Conservation (phyloP, 306 rosid species). For the Malus sylvestris region DNA sequence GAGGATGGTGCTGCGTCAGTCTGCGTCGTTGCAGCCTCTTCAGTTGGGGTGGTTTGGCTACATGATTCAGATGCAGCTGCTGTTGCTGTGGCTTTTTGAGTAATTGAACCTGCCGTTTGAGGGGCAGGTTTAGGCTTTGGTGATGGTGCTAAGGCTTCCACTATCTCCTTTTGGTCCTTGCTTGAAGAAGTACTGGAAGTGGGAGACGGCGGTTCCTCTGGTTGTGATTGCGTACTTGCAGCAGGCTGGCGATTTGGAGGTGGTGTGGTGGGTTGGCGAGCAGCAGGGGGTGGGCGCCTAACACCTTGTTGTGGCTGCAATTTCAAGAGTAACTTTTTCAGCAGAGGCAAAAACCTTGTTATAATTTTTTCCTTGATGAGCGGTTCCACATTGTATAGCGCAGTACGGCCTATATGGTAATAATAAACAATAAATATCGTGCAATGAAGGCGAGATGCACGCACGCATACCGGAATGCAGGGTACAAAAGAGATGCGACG, state of each 20-base stretch:
- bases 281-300: slow-evolving; percentile 25
- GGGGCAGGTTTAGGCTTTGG: slow-evolving; percentile 16
- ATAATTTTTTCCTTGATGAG: neutral
- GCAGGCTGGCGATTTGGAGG: slow-evolving; percentile 25
- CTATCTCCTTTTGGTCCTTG: slow-evolving; percentile 29
- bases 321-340: slow-evolving; percentile 7
- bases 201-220: slow-evolving; percentile 31
- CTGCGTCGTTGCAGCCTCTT: slow-evolving; percentile 18
- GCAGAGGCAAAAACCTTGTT: neutral
- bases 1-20: slow-evolving; percentile 16
- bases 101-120: slow-evolving; percentile 2
- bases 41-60: slow-evolving; percentile 17
- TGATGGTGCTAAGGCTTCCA: slow-evolving; percentile 19
- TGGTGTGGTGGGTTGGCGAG: slow-evolving; percentile 19
- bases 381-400: neutral
- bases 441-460: neutral
- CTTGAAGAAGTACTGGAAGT: slow-evolving; percentile 31
- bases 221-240: slow-evolving; percentile 1
- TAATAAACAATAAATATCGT: neutral
- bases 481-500: neutral
- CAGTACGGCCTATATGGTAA: neutral
- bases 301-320: slow-evolving; percentile 40
- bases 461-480: neutral
- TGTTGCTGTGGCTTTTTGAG: neutral
- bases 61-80: slow-evolving; percentile 12